Evolutionary conservation across 805 yeast genomes (phyloP).

Genomic region (Kluyveromyces nonfermentans): DNA sequence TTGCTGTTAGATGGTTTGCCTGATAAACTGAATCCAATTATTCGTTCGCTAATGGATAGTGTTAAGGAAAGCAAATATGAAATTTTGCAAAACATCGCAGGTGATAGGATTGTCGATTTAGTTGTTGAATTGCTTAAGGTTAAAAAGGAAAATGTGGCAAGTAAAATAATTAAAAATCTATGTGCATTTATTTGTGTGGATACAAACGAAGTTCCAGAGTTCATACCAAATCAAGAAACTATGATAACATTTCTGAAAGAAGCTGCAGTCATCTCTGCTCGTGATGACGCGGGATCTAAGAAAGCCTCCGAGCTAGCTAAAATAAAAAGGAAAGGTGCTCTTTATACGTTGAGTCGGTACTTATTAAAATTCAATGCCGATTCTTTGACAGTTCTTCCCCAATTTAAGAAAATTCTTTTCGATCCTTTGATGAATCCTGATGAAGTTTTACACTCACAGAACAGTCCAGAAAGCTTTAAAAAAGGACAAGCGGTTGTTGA

Average conservation of each 20-base stretch:
- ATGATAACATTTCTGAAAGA: slow-evolving; percentile 71
- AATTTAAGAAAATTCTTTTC: slow-evolving; percentile 53
- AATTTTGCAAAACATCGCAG: slow-evolving; percentile 62
- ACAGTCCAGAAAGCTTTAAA: slow-evolving; percentile 26
- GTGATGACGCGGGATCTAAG: slow-evolving; percentile 51
- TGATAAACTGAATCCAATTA: slow-evolving; percentile 76
- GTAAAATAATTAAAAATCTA: slow-evolving; percentile 80
- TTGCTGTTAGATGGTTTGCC: slow-evolving; percentile 59
- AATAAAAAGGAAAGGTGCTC: slow-evolving; percentile 79
- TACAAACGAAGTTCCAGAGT: slow-evolving; percentile 92
- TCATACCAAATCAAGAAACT: slow-evolving; percentile 51
- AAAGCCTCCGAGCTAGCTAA: slow-evolving; percentile 62
- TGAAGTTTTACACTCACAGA: slow-evolving; percentile 16
- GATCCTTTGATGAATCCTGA: slow-evolving; percentile 46
- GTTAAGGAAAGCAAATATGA: slow-evolving; percentile 64
- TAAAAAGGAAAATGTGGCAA: slow-evolving; percentile 67
- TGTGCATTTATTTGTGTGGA: slow-evolving; percentile 94
- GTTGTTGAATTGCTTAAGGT: slow-evolving; percentile 46
- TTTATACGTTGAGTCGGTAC: slow-evolving; percentile 54
- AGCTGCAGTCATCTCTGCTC: slow-evolving; percentile 54
- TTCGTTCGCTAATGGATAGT: slow-evolving; percentile 87
- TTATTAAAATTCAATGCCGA: slow-evolving; percentile 42
- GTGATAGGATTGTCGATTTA: slow-evolving; percentile 56
- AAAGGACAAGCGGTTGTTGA: slow-evolving; percentile 79
- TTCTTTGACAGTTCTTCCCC: slow-evolving; percentile 55